A percentile compares a stretch with the other conserved stretches of the same genome.
These are phyloP conservation scores for Barnettozyma siamensis DNA, from an alignment of 805 yeast species.

Conservation along the genomic window DNA sequence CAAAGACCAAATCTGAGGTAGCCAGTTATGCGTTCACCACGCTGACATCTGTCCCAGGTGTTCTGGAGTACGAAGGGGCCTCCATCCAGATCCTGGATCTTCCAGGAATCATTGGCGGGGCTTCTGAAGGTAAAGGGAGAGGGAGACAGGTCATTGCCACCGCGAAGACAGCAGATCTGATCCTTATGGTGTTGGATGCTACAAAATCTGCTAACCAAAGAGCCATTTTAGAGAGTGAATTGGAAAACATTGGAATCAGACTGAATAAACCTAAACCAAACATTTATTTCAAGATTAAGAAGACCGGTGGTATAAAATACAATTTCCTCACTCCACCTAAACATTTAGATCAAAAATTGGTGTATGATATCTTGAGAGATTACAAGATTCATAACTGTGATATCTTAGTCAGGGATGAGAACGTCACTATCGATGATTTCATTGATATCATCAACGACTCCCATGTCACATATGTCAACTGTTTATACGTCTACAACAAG, in stretches of 20 bases:
- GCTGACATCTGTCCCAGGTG: slow-evolving; percentile 94
- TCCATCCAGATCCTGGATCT: slow-evolving; percentile 96
- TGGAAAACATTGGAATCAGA: slow-evolving; percentile 91
- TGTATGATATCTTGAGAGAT: slow-evolving; percentile 72
- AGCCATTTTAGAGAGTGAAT: slow-evolving; percentile 76
- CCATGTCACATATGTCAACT: slow-evolving; percentile 83
- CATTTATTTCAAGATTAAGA: slow-evolving; percentile 70
- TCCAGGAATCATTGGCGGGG: slow-evolving; percentile 97
- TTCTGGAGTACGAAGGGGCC: slow-evolving; percentile 90
- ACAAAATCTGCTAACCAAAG: slow-evolving; percentile 91
- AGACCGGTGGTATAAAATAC: slow-evolving; percentile 87
- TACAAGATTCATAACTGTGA: slow-evolving; percentile 92
- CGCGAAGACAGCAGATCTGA: slow-evolving; percentile 89
- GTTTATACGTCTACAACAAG: slow-evolving; percentile 91
- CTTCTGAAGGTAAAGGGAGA: slow-evolving; percentile 95
- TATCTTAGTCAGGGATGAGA: slow-evolving; percentile 82
- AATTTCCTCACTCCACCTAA: slow-evolving; percentile 79
- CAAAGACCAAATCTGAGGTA: slow-evolving; percentile 90
- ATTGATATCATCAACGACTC: slow-evolving; percentile 86
- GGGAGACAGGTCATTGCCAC: slow-evolving; percentile 97
- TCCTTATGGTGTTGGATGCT: slow-evolving; percentile 91
- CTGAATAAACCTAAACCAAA: slow-evolving; percentile 76
- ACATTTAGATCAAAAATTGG: slow-evolving; percentile 73
- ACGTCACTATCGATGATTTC: slow-evolving; percentile 86
- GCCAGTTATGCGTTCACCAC: slow-evolving; percentile 96